A percentile compares a stretch with the other conserved stretches of the same genome.
These are phyloP conservation scores for Themeda triandra DNA, from an alignment of 176 grass and related monocot species.

Conservation along the genomic window DNA sequence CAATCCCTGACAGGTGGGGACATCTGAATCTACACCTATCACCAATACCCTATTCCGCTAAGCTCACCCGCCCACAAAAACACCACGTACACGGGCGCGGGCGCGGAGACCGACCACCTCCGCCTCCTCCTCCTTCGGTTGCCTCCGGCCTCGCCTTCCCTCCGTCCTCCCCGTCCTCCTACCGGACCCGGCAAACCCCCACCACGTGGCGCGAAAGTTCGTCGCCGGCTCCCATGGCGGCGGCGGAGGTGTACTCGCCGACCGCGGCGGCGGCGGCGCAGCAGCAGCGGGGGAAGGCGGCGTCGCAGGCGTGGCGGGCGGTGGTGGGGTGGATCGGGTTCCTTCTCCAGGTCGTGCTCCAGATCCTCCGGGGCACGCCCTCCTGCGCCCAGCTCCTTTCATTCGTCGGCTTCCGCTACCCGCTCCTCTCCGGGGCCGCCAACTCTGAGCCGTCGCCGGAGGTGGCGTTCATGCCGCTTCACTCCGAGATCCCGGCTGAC, in stretches of 20 bases:
- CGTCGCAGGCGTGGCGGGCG: slow-evolving; percentile 72
- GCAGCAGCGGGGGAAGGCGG: slow-evolving; percentile 54
- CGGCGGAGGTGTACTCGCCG: slow-evolving; percentile 56
- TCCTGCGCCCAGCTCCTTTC: slow-evolving; percentile 87
- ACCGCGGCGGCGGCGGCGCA: slow-evolving; percentile 39
- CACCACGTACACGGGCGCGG: neutral
- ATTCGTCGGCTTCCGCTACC: slow-evolving; percentile 83
- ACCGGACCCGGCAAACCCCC: neutral
- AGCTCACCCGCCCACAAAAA: slow-evolving; percentile 34
- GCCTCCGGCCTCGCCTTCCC: slow-evolving; percentile 9
- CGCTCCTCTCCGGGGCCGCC: slow-evolving; percentile 56
- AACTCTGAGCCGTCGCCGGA: slow-evolving; percentile 40
- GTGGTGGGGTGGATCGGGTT: slow-evolving; percentile 80
- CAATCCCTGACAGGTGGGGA: slow-evolving; percentile 8
- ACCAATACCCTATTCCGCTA: slow-evolving; percentile 37
- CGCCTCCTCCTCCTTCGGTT: slow-evolving; percentile 13
- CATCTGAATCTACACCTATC: slow-evolving; percentile 37
- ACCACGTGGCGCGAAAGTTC: neutral
- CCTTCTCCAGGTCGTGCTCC: slow-evolving; percentile 73
- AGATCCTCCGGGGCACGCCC: slow-evolving; percentile 85
- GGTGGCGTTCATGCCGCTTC: slow-evolving; percentile 72
- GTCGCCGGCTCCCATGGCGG: slow-evolving; percentile 40
- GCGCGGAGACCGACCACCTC: slow-evolving; percentile 28
- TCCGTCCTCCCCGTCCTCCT: neutral
- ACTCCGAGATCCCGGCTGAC: slow-evolving; percentile 67